A percentile compares a stretch with the other conserved stretches of the same genome.
Conservation (phyloP, 2,329 filamentous ascomycete species). For the Zasmidium cellare region DNA sequence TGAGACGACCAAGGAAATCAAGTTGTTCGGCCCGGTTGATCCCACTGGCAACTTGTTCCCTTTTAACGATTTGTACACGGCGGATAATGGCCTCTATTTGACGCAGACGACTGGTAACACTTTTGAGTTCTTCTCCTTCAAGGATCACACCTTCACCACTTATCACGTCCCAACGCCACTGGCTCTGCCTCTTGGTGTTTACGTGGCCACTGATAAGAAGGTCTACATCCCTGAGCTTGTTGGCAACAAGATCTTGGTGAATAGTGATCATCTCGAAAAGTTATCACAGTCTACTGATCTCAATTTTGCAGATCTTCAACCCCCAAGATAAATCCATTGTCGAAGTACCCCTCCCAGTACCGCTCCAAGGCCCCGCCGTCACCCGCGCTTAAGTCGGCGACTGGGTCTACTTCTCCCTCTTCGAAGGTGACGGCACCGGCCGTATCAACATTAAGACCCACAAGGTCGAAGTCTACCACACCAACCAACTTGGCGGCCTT, state of each 20-base stretch:
- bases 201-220: conserved; percentile 15
- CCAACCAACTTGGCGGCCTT: conserved; percentile 10
- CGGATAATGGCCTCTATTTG: conserved; percentile 21
- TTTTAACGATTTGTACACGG: conserved; percentile 26
- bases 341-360: conserved; percentile 8
- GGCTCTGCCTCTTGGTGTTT: conserved; percentile 20
- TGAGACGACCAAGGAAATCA: conserved; percentile 5
- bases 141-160: conserved; percentile 17
- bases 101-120: conserved; percentile 25
- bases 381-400: conserved; percentile 16
- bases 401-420: conserved; percentile 18
- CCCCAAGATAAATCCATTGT: conserved; percentile 6
- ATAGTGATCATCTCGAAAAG: too few relatives aligned
- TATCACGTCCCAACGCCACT: conserved; percentile 21
- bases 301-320: conserved; percentile 11
- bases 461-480: conserved; percentile 12
- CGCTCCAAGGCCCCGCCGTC: conserved; percentile 19
- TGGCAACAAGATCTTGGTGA: conserved; percentile 22
- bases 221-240: conserved; percentile 22
- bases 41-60: conserved; percentile 22
- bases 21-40: conserved; percentile 22
- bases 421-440: conserved; percentile 18
- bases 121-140: conserved; percentile 20
- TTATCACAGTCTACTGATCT: too few relatives aligned
- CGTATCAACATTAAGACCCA: conserved; percentile 20